These are phyloP conservation scores for Mycena floridula DNA, from an alignment of 768 basidiomycete genomes.

Conservation along the genomic window DNA sequence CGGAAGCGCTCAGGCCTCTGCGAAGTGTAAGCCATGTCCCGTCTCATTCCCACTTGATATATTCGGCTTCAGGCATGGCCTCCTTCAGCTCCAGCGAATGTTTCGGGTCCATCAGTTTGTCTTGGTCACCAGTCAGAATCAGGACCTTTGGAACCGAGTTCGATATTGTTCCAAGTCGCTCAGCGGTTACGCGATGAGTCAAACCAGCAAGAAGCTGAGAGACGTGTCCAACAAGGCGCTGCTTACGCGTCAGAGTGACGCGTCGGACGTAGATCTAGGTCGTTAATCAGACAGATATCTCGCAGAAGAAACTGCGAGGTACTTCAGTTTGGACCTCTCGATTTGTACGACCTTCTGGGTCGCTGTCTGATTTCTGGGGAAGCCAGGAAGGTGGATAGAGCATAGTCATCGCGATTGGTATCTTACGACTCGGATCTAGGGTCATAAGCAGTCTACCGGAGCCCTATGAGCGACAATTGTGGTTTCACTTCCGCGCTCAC, in stretches of 20 bases:
- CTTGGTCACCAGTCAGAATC: conserved; percentile 62
- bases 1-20: conserved; percentile 51
- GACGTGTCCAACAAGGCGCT: conserved; percentile 52
- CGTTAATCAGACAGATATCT: background rate
- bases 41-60: conserved; percentile 51
- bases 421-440: too few relatives aligned
- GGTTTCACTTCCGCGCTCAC: too few relatives aligned
- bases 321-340: conserved; percentile 54
- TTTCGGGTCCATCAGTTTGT: conserved; percentile 45
- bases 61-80: conserved; percentile 55
- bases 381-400: conserved; percentile 62
- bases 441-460: too few relatives aligned
- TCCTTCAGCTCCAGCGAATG: conserved; percentile 48
- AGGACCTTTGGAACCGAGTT: conserved; percentile 56
- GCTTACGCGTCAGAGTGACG: conserved; percentile 47
- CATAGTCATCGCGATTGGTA: conserved; percentile 48
- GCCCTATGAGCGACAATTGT: too few relatives aligned
- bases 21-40: conserved; percentile 54
- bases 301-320: conserved; percentile 5
- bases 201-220: conserved; percentile 70
- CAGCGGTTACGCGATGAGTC: conserved; percentile 52
- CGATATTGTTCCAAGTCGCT: conserved; percentile 45
- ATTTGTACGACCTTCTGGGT: conserved; percentile 58
- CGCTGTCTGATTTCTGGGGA: conserved; percentile 41
- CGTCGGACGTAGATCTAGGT: conserved; percentile 46